Conservation (phyloP, 208 protist species). For the Crithidia thermophila region DNA sequence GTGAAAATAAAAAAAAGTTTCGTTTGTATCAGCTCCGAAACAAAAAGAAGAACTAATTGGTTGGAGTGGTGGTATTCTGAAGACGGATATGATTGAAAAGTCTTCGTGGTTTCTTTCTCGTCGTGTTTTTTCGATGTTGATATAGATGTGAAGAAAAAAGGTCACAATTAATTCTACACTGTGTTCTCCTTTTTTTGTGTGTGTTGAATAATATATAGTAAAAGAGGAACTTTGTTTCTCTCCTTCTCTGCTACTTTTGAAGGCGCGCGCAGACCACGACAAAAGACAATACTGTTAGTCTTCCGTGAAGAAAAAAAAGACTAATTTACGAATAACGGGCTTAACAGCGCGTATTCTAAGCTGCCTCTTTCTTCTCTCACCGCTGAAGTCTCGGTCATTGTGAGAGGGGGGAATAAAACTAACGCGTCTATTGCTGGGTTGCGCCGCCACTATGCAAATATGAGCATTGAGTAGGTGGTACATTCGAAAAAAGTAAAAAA, state of each 20-base stretch:
- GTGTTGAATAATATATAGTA: no score
- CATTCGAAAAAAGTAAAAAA: no score
- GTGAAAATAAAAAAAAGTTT: slow-evolving; percentile 11
- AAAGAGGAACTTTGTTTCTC: not conserved
- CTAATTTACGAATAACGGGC: no score
- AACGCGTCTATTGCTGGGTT: no score
- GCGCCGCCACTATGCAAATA: no score
- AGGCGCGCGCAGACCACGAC: not conserved
- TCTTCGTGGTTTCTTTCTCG: slow-evolving; percentile 10
- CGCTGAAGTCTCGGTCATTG: no score
- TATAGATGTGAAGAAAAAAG: not conserved
- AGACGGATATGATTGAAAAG: slow-evolving; percentile 1
- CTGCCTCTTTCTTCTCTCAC: no score
- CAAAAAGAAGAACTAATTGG: not conserved
- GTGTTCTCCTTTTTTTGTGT: not conserved
- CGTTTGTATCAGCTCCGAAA: slow-evolving; percentile 2
- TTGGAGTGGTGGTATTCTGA: no score
- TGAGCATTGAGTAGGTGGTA: no score
- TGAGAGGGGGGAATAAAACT: no score
- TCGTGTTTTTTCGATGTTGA: not conserved
- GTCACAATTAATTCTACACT: not conserved
- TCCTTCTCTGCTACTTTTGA: slow-evolving; percentile 1
- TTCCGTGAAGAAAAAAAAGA: not conserved
- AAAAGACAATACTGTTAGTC: not conserved
- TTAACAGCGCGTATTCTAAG: no score